Conservation (phyloP, 1,284 basidiomycete species). For the Trichosporon inkin region DNA sequence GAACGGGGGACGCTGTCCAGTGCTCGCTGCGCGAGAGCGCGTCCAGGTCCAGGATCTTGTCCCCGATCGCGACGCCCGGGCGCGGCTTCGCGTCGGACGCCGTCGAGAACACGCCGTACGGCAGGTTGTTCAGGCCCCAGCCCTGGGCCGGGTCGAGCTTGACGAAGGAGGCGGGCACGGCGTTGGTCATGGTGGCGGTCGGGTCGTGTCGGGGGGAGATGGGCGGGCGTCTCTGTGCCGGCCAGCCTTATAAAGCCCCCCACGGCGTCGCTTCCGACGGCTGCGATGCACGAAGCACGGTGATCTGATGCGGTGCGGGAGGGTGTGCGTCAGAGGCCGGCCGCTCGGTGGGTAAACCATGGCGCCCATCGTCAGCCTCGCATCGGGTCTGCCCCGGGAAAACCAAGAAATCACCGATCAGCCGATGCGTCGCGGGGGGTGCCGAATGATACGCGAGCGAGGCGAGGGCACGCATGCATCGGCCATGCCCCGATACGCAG, state of each 20-base stretch:
- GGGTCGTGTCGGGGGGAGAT: neutral
- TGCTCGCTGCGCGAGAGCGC: slow-evolving; percentile 13
- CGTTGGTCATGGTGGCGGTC: neutral
- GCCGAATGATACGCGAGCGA: too few species aligned
- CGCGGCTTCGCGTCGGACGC: neutral
- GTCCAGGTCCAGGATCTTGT: slow-evolving; percentile 23
- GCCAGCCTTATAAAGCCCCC: neutral
- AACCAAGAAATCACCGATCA: slow-evolving; percentile 4
- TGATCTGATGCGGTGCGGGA: too few species aligned
- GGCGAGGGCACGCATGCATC: too few species aligned
- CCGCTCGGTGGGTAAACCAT: slow-evolving; percentile 1
- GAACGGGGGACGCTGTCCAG: slow-evolving; percentile 9
- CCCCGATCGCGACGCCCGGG: slow-evolving; percentile 24
- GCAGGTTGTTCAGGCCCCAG: slow-evolving; percentile 18
- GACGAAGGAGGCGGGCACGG: slow-evolving; percentile 20
- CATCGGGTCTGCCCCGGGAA: neutral
- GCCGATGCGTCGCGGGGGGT: neutral
- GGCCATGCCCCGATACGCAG: too few species aligned
- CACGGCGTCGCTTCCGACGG: too few species aligned
- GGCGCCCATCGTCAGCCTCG: too few species aligned
- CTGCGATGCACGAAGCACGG: too few species aligned
- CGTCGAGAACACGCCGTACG: slow-evolving; percentile 22
- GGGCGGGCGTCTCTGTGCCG: neutral
- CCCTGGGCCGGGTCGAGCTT: neutral
- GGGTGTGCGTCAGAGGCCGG: too few species aligned